Base-by-base conservation (phyloP, 75 land plant species). In the Pseudotsuga menziesii region DNA sequence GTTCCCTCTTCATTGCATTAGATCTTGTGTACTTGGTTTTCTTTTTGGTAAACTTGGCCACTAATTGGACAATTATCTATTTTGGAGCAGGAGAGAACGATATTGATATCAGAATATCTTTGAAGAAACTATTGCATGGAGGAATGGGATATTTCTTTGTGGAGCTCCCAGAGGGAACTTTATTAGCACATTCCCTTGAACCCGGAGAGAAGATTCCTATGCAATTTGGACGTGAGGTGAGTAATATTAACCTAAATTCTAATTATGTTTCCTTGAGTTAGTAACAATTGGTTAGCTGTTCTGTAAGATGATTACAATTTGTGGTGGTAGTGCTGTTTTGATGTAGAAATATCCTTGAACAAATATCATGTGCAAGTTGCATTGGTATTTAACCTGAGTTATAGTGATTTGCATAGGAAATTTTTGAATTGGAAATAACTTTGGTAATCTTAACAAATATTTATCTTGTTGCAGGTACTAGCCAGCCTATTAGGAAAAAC, bases 191-290 rank as follows among this genome's bases (percentile, higher is more conserved):
- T 87, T 54, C 80, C 55, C 83, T 94, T 85, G 92, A 78, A 48
- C 89, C 83, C 55, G 85, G 87, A 76, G 92, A 89, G 85, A 92
- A 89, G 54, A 85, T 97, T 73, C 93, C 98, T 11, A 82, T 84
- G 60, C 99, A 97, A 81, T 94, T 97, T 82, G 99, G 99, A 12
- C 98, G 99, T 48, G 99, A 97, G 98, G 99, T 97, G 78, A 67
- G 77, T 36, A 73, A 4, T 36, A 19, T 2, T 23, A 22, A 20
- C 11, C 19, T 55, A 19, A 56, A 57, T 66, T 27, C 4, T 56
- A 27, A 64, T 81, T 79, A 56, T 16, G 12, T 26, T 19, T 44
- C 57, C 56, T 57, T 19, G 27, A 41, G 25, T 2, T 17, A 44
- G 59, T 58, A 20, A 20, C 25, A 3, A 3, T 39, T 72, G 4